Conservation (phyloP, 306 rosid species). For the Senna siamea region DNA sequence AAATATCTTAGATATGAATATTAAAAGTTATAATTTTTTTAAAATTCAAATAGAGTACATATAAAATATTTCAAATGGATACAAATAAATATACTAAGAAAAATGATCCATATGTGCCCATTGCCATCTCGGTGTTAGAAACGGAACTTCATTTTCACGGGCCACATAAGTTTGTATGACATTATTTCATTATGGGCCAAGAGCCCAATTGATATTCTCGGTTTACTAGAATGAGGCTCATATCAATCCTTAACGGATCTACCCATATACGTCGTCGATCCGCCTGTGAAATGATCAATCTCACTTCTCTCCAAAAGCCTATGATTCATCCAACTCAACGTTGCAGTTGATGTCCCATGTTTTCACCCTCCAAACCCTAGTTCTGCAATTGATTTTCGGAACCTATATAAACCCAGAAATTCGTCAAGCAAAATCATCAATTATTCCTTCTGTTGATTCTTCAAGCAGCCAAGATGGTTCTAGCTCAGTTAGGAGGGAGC, state of each 20-base stretch:
- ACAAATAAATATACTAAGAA: too few species aligned
- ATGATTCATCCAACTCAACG: background rate
- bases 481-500: constrained; percentile 90
- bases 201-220: background rate
- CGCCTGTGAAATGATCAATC: background rate
- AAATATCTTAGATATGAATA: too few species aligned
- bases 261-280: background rate
- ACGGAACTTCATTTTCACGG: background rate
- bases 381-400: background rate
- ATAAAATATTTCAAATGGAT: too few species aligned
- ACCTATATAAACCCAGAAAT: background rate
- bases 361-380: constrained; percentile 43
- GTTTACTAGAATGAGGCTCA: background rate
- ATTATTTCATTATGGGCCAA: background rate
- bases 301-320: background rate
- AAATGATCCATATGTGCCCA: too few species aligned
- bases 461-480: constrained; percentile 65
- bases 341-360: too few species aligned
- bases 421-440: background rate
- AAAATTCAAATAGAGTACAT: too few species aligned
- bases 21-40: too few species aligned
- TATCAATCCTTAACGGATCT: background rate
- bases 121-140: too few species aligned
- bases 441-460: background rate
- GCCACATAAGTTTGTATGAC: background rate